Percentiles rank a stretch among this genome's conserved stretches.
Conservation (phyloP, 169 alveolate species). For the Plasmodium malariae region DNA sequence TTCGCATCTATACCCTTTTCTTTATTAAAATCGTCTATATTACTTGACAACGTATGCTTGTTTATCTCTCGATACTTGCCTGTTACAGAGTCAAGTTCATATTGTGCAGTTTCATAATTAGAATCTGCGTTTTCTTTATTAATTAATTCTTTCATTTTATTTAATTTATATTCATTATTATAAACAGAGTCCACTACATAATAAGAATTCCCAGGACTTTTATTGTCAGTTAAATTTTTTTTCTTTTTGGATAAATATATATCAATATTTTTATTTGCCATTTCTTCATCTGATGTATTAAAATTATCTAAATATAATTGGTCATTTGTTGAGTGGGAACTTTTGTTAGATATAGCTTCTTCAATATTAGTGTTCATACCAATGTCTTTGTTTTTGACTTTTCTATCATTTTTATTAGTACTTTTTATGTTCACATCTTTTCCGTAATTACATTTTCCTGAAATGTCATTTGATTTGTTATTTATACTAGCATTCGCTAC, state of each 20-base stretch:
- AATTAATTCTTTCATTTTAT: constrained; percentile 61
- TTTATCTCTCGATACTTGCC: too few species aligned
- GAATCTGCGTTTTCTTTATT: constrained; percentile 15
- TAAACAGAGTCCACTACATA: constrained; percentile 50
- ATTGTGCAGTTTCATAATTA: too few species aligned
- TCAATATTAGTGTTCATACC: background rate
- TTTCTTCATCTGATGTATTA: constrained; percentile 71
- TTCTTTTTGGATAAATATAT: constrained; percentile 1
- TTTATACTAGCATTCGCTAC: background rate
- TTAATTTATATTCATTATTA: constrained; percentile 72
- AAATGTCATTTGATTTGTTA: background rate
- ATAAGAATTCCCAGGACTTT: constrained; percentile 21
- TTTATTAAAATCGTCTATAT: too few species aligned
- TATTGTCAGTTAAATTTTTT: constrained; percentile 15
- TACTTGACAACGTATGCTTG: too few species aligned
- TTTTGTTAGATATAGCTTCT: constrained; percentile 21
- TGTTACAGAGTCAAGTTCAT: too few species aligned
- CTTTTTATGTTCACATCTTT: background rate
- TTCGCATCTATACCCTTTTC: too few species aligned
- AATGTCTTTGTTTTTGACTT: background rate
- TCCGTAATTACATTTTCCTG: background rate
- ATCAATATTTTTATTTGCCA: constrained; percentile 7
- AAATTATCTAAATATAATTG: constrained; percentile 54
- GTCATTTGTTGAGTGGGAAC: constrained; percentile 68
- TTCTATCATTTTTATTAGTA: background rate